Base-by-base conservation (phyloP, 116 monocot genomes). In the Phalaenopsis hybrid region DNA sequence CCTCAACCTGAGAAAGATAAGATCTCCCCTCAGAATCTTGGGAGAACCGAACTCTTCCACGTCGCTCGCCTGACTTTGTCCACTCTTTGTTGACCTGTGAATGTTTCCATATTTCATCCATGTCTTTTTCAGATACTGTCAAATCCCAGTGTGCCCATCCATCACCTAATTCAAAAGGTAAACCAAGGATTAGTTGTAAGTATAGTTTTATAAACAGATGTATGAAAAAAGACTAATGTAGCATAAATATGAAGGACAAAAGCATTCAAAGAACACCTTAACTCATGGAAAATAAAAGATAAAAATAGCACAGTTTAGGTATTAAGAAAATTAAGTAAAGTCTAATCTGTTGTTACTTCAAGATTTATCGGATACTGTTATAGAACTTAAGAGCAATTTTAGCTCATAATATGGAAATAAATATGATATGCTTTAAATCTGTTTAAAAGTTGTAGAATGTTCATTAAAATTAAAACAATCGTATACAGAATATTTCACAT, bases 1-100 rank as follows among this genome's bases (percentile, higher is more conserved):
- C 89, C 79, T 99, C 99, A 82, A 89, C 84, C 76, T 86, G 88
- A 89, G 99, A 99, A 78, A 99, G 91, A 91, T 99, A 95, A 18
- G 92, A 95, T 77, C 87, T 92, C 81, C 89, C 92, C 75, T 91
- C 87, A 69, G 78, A 74, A 79, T 95, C 95, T 81, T 85, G 92
- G 59, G 93, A 92, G 84, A 99, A 95, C 6, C 91, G 95, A 16
- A 99, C 99, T 88, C 81, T 89, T 79, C 99, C 93, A 51, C 85
- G 91, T 75, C 84, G 88, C 81, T 95, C 92, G 18, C 88, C 91
- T 84, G 93, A 88, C 74, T 88, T 93, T 86, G 89, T 88, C 99
- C 99, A 99, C 76, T 99, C 99, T 43, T 89, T 91, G 37, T 88
- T 52, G 76, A 99, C 91, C 76, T 87, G 85, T 77, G 89, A 86